Percentiles rank a stretch among this genome's conserved stretches.
Evolutionary conservation across 2,329 filamentous ascomycete genomes (phyloP).

Genomic region (Acrocalymma vagum): DNA sequence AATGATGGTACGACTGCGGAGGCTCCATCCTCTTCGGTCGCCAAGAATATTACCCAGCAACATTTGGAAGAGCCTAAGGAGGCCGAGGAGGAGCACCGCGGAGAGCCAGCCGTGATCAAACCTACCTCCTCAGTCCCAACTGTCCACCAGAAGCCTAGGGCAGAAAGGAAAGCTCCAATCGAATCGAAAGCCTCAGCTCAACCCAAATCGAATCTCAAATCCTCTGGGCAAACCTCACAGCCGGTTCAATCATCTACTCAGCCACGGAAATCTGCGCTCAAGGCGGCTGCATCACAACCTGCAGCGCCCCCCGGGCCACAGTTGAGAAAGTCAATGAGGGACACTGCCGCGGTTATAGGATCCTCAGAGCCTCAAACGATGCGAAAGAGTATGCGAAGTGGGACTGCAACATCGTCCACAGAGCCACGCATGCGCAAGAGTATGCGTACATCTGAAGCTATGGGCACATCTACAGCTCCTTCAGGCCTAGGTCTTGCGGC

Average conservation of each 20-base stretch:
- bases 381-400: constrained; percentile 49
- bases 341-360: constrained; percentile 9
- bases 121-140: no score
- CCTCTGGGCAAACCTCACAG: constrained; percentile 15
- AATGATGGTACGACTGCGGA: no score
- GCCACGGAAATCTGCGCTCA: constrained; percentile 51
- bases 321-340: constrained; percentile 49
- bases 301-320: constrained; percentile 32
- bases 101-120: no score
- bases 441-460: constrained; percentile 50
- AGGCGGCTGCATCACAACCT: constrained; percentile 35
- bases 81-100: no score
- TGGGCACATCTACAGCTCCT: constrained; percentile 32
- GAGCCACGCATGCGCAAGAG: constrained; percentile 56
- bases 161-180: no score
- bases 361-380: constrained; percentile 30
- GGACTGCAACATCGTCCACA: constrained; percentile 9
- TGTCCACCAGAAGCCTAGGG: no score
- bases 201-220: no score
- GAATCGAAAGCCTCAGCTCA: no score
- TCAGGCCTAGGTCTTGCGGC: constrained; percentile 42
- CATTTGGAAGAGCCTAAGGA: no score
- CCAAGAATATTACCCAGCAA: no score
- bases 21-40: no score
- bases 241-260: constrained; percentile 30